Conservation (phyloP, 2,329 filamentous ascomycete genomes). For the Cladosporium sp. region DNA sequence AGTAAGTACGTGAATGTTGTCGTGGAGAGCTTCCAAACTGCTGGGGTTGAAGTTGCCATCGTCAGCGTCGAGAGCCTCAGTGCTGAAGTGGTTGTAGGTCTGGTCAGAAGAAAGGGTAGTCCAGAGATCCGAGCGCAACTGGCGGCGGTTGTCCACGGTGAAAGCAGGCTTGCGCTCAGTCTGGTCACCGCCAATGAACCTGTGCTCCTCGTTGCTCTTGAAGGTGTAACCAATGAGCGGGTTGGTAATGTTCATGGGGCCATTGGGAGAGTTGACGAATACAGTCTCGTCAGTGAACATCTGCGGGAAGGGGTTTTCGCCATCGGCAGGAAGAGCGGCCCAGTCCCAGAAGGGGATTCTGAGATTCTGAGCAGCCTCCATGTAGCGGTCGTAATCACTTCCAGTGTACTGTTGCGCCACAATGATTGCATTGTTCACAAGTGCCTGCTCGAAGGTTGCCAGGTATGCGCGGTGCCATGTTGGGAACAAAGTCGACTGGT, state of each 20-base stretch:
- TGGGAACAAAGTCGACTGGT: conserved; percentile 18
- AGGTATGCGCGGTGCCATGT: conserved; percentile 20
- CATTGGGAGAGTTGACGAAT: conserved; percentile 21
- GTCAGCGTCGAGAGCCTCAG: background rate
- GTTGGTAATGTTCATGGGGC: conserved; percentile 14
- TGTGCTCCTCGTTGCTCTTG: conserved; percentile 10
- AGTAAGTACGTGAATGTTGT: conserved; percentile 13
- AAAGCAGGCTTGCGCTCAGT: conserved; percentile 13
- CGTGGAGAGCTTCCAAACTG: conserved; percentile 14
- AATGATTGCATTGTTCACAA: conserved; percentile 11
- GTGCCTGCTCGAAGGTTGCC: conserved; percentile 18
- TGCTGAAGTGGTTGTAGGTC: conserved; percentile 14
- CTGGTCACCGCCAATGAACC: conserved; percentile 6
- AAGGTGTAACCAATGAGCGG: conserved; percentile 13
- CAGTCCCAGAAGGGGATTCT: conserved; percentile 30
- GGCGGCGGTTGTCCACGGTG: conserved; percentile 3
- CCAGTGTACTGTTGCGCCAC: conserved; percentile 11
- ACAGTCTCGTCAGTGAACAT: conserved; percentile 21
- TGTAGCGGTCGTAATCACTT: conserved; percentile 11
- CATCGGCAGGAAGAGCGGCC: conserved; percentile 12
- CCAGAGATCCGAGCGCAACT: conserved; percentile 13
- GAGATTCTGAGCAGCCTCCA: conserved; percentile 20
- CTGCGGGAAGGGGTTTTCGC: conserved; percentile 13
- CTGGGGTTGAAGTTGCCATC: conserved; percentile 10
- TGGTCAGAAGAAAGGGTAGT: conserved; percentile 12